Conservation (phyloP, 139 green algal genomes). For the Chloropicon primus region DNA sequence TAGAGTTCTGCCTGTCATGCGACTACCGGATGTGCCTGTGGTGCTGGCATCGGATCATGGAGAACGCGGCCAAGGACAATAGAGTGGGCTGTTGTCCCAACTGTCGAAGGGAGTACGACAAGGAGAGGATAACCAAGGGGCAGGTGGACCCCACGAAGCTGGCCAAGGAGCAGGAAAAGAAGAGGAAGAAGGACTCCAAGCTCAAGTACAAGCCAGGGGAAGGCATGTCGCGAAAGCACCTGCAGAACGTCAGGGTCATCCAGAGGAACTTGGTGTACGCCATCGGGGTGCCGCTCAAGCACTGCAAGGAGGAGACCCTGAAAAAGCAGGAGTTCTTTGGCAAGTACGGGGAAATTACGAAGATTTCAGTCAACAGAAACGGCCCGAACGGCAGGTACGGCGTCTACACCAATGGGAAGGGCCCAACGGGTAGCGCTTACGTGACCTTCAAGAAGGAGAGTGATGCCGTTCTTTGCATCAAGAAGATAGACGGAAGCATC, state of each 20-base stretch:
- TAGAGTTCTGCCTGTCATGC: conserved; percentile 53
- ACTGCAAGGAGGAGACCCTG: conserved; percentile 63
- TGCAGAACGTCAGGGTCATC: conserved; percentile 73
- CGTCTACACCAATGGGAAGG: background rate
- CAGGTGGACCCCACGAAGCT: conserved; percentile 24
- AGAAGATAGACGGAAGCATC: conserved; percentile 47
- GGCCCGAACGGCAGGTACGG: background rate
- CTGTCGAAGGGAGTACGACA: conserved; percentile 60
- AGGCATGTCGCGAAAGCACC: conserved; percentile 14
- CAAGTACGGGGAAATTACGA: conserved; percentile 62
- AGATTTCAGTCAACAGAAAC: conserved; percentile 58
- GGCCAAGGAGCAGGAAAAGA: conserved; percentile 27
- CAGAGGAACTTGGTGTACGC: conserved; percentile 86
- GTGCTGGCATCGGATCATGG: conserved; percentile 74
- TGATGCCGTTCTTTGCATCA: conserved; percentile 73
- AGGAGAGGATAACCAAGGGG: conserved; percentile 53
- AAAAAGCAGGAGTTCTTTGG: conserved; percentile 54
- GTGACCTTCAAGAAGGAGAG: conserved; percentile 57
- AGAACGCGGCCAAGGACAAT: conserved; percentile 57
- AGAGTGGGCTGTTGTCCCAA: conserved; percentile 57
- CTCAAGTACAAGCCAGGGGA: conserved; percentile 1
- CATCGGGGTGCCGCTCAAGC: conserved; percentile 60
- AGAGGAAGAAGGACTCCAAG: conserved; percentile 6
- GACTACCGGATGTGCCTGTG: conserved; percentile 54
- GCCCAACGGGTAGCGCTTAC: conserved; percentile 58